Evolutionary conservation across 495 filamentous ascomycete species (phyloP), one percentile per base, ranked within the genome.

Genomic region (Lentithecium fluviatile): DNA sequence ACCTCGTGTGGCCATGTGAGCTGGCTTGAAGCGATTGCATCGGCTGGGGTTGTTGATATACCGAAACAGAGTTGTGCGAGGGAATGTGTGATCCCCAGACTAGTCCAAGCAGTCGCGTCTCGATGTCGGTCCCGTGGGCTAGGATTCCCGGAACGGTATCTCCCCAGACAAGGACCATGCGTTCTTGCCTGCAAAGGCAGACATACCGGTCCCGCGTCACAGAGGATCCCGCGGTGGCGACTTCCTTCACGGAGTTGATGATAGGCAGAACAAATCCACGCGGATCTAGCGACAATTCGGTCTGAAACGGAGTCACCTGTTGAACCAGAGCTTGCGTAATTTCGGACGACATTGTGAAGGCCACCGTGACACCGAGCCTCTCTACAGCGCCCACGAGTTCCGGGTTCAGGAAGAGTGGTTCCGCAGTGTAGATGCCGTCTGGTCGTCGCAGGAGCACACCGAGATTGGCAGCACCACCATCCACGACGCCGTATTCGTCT

Each of bases 321-420:
- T 67, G 62, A 17, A 75, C 52, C 26, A 76, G 58, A 26, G 65
- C 66, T 12, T 65, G 47, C 10, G 72, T 72, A 42, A 74, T 73
- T 37, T 73, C 71, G 10, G 71, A 70, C 20, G 66, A 68, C 73
- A 76, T 75, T 1, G 74, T 75, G 58, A 76, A 75, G 13, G 74
- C 74, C 17, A 73, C 70, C 26, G 56, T 54, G 20, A 64, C 69
- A 46, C 60, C 61, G 5, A 74, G 64, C 38, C 43, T 68, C 25
- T 67, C 56, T 8, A 73, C 64, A 20, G 69, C 67, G 12, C 32
- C 51, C 10, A 70, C 55, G 17, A 74, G 53, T 12, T 67, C 60
- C 32, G 36, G 64, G 47, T 67, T 67, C 12, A 67, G 32, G 42
- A 67, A 67, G 26, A 67, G 21, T 17, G 64, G 64, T 43, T 67